Base-by-base conservation (phyloP, 75 land plant species). In the Picea sitchensis region DNA sequence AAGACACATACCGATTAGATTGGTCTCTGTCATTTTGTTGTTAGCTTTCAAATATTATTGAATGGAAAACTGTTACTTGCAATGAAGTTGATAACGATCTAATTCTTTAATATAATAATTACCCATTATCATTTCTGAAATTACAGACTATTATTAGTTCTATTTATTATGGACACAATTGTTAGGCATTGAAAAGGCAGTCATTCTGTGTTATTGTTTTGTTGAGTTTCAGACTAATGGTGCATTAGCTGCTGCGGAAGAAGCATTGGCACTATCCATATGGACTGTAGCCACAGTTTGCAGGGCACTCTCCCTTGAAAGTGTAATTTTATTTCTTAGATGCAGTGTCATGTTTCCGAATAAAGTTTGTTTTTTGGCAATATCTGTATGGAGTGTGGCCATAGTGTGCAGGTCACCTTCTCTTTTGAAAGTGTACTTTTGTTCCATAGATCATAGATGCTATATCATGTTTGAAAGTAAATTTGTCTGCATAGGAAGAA, bases 281-380 rank as follows among this genome's bases (percentile, higher is more conserved):
- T 98, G 99, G 99, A 87, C 94, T 60, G 91, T 85, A 20, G 94
- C 99, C 26, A 92, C 99, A 41, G 71, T 95, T 59, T 98, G 99
- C 78, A 86, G 99, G 71, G 89, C 83, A 63, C 85, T 98, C 47
- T 95, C 96, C 31, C 88, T 98, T 73, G 93, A 98, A 79, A 93
- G 83, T 79, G 99, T 98, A 89, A 95, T 84, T 47, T 32, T 31
- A 73, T 73, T 73, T 75, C 56, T 11, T 51, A 51, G 11, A 51
- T 51, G 56, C 56, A 1, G 56, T 51, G 12, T 51, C 56, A 51
- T 11, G 56, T 51, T 51, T 51, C 44, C 5, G 56, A 51, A 12
- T 51, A 51, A 51, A 51, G 2, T 51, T 51, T 51, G 56, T 9
- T 51, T 51, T 51, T 51, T 51, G 56, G 56, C 56, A 51, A 51